Base-by-base conservation (phyloP, 768 basidiomycete species). In the Hericium rajendrae region DNA sequence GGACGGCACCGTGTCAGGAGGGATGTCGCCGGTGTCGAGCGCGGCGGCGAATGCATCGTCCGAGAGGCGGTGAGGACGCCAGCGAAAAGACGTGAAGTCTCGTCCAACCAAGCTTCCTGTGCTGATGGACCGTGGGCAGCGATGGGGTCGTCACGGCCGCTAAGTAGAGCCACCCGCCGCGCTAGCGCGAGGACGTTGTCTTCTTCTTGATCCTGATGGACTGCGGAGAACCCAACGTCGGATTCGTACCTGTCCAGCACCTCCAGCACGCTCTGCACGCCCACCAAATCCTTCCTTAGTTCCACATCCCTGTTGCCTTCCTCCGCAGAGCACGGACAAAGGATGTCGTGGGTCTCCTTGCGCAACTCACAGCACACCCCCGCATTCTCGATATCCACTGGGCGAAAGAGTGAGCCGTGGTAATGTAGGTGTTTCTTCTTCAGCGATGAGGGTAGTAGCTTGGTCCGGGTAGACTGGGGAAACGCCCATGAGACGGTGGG, bases 161-260 rank as follows among this genome's bases (percentile, higher is more conserved):
- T 59, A 13, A 62, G 37, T 24, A 60, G 60, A 13, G 54, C 55
- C 54, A 62, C 62, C 55, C 61, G 62, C 51, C 62, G 59, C 15
- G 62, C 57, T 38, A 58, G 62, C 26, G 26, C 24, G 37, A 52
- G 54, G 43, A 62, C 51, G 26, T 61, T 57, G 18, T 22, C 49
- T 20, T 22, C 39, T 6, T 43, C 54, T 12, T 41, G 18, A n/a
- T 22, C 20, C 43, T 41, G 12, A 18, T 22, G 15, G 13, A 22
- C 20, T 32, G 50, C 53, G 57, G 48, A 60, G 58, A 38, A 39
- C 26, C 38, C 11, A 6, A 16, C 15, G 56, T 57, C 57, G 49
- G n/a, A 39, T 54, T 48, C 32, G 28, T 50, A 22, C 38, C 54
- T 50, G 51, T 49, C 53, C 59, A 57, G 43, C 53, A 51, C 48